Conservation (phyloP, 495 filamentous ascomycete genomes). For the Venustampulla echinocandica region DNA sequence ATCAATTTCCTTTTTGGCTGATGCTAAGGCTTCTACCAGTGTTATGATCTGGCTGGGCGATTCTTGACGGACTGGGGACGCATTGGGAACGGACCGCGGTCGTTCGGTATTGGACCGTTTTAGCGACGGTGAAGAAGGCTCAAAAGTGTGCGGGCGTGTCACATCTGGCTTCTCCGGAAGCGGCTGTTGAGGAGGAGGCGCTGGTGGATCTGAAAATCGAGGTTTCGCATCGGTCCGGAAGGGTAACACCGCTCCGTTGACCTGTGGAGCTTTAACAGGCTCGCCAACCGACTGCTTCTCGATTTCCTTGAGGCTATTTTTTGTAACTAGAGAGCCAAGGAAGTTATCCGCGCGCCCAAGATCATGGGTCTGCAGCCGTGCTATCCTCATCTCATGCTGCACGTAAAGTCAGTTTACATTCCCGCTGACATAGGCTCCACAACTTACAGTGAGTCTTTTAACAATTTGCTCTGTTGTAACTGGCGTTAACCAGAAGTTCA, state of each 20-base stretch:
- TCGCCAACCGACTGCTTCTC: constrained; percentile 38
- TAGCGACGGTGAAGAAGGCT: constrained; percentile 41
- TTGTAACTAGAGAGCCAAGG: constrained; percentile 62
- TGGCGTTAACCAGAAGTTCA: constrained; percentile 77
- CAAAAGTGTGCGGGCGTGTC: constrained; percentile 35
- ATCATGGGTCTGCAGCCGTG: constrained; percentile 78
- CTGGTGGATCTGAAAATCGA: constrained; percentile 80
- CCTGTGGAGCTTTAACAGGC: constrained; percentile 28
- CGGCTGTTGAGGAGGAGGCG: constrained; percentile 85
- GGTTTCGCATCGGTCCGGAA: constrained; percentile 50
- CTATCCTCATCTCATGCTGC: constrained; percentile 79
- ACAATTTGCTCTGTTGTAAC: constrained; percentile 92
- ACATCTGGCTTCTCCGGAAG: constrained; percentile 83
- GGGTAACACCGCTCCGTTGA: constrained; percentile 32
- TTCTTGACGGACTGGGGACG: constrained; percentile 54
- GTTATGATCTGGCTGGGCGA: constrained; percentile 63
- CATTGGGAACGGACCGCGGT: constrained; percentile 46
- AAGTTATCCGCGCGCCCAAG: constrained; percentile 74
- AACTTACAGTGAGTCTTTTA: constrained; percentile 81
- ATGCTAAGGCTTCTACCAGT: constrained; percentile 71
- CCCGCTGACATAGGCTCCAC: not conserved
- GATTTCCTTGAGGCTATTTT: constrained; percentile 59
- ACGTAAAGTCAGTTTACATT: not conserved
- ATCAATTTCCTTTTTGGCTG: constrained; percentile 75
- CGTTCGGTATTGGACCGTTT: constrained; percentile 71